Base-by-base conservation (phyloP, 140 eudicot genomes). In the Erigeron philadelphicus region DNA sequence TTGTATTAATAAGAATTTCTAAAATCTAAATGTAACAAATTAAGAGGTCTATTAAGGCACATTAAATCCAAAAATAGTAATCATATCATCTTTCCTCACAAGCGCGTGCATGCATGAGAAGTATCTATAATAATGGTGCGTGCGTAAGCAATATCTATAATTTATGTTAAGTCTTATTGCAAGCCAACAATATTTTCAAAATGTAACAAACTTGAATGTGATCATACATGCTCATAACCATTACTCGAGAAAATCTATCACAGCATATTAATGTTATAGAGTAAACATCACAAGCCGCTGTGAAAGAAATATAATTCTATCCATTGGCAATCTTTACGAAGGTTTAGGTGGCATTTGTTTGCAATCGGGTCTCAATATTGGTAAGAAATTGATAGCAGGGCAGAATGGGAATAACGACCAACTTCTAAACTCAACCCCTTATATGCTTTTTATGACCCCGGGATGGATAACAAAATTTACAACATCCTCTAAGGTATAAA, bases 291-390 rank as follows among this genome's bases (percentile, higher is more conserved):
- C 55, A 46, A 38, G 45, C 12, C 8, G n/a, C 9, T 47, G 45
- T 9, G 31, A 48, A 31, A 4, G 4, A 2, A 31, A 31, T 31
- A 31, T 31, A 31, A 31, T 2, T 31, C 38, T 31, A 31, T 52
- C 18, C 67, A 45, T 66, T 74, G n/a, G n/a, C 17, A 61, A 50
- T 40, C 50, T 38, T 61, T 18, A 18, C 11, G 53, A 12, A n/a
- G 63, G 38, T 73, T 73, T 55, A 66, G 18, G 64, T 23, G 59
- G 67, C 35, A n/a, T 70, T 70, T 66, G 66, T 56, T 43, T 70
- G 45, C 42, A 70, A 35, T 31, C 61, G 13, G 47, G 38, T 10
- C 31, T 21, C 21, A 47, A 19, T 66, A 48, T 21, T 41, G 58
- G 13, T 48, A 49, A 2, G 43, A 9, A 46, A 46, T n/a, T 47